Evolutionary conservation across 768 basidiomycete genomes (phyloP), one percentile per base, ranked within the genome.

Genomic region (Fibroporia radiculosa): DNA sequence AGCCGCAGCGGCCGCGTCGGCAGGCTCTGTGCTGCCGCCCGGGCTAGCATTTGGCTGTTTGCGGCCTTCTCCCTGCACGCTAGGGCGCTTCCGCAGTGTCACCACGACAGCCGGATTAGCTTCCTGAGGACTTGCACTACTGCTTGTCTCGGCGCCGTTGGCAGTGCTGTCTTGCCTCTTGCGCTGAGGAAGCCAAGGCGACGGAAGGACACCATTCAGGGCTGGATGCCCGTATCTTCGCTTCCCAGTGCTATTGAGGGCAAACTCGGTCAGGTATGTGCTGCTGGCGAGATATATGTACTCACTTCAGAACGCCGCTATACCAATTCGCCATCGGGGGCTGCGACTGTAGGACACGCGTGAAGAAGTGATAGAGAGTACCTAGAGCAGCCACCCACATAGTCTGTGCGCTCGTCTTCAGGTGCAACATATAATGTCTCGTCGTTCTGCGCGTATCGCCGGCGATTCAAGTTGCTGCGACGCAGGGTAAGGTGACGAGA

Each of bases 281-380:
- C 16, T 35, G 16, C 34, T 8, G 7, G 34, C 6, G 6, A 32
- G 3, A 32, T 32, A 27, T 7, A n/a, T 3, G 16, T 19, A 55
- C 70, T 53, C 60, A 90, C 89, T 95, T 95, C 12, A 98, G 70
- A 18, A 98, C 90, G 0, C 95, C 95, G 34, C 74, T 75, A 61
- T 91, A 97, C 81, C 90, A 93, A 55, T 90, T 90, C 12, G 86
- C 83, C 89, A 98, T 93, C 0, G 95, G 95, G 0, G 95, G 93
- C 62, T 98, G 95, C 0, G 90, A 92, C 85, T 93, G 55, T 2
- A 55, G 2, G 38, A 40, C 33, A 18, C 16, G 13, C 34, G 6
- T 35, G 8, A 35, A 18, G 8, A 19, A 35, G 8, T 8, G 8
- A 35, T 8, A 19, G 10, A 35, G 20, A 18, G 13, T 35, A n/a